These are phyloP conservation scores for Chrysochromulina parva DNA, from an alignment of 78 protist species.

Conservation along the genomic window DNA sequence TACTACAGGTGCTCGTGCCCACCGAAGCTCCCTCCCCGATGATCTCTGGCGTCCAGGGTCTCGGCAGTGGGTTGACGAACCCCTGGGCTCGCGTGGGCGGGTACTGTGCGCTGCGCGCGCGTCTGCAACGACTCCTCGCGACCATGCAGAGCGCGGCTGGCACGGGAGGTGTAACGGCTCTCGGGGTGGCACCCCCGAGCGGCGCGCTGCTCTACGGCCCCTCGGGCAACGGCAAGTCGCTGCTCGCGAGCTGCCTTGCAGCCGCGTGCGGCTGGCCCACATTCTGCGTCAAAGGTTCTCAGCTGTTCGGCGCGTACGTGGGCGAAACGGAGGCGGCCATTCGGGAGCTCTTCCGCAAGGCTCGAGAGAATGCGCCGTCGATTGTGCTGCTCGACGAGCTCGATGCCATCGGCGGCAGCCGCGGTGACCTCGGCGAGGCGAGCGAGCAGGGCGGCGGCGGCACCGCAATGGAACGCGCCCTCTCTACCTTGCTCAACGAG, in stretches of 20 bases:
- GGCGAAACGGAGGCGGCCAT: neutral
- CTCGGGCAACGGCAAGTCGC: slow-evolving; percentile 99
- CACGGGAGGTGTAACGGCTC: neutral
- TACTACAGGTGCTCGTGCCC: too few relatives aligned
- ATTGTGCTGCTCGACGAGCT: neutral
- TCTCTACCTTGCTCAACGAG: slow-evolving; percentile 5
- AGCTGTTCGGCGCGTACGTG: neutral
- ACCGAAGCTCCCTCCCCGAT: too few relatives aligned
- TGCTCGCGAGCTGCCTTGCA: slow-evolving; percentile 40
- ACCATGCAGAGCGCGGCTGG: too few relatives aligned
- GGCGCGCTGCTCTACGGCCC: slow-evolving; percentile 86
- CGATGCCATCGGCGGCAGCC: neutral
- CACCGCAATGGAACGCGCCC: neutral
- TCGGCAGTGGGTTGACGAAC: too few relatives aligned
- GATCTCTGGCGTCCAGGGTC: too few relatives aligned
- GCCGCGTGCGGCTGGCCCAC: neutral
- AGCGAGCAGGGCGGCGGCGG: neutral
- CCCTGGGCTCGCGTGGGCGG: too few relatives aligned
- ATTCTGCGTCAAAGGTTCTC: neutral
- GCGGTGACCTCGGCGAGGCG: neutral
- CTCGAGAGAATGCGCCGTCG: neutral
- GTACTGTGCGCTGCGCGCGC: too few relatives aligned
- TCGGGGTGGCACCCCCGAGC: neutral
- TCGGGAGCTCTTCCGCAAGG: slow-evolving; percentile 1
- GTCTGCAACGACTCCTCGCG: too few relatives aligned